Evolutionary conservation across 148 eudicot species (phyloP).

Genomic region (Cornus kousa): DNA sequence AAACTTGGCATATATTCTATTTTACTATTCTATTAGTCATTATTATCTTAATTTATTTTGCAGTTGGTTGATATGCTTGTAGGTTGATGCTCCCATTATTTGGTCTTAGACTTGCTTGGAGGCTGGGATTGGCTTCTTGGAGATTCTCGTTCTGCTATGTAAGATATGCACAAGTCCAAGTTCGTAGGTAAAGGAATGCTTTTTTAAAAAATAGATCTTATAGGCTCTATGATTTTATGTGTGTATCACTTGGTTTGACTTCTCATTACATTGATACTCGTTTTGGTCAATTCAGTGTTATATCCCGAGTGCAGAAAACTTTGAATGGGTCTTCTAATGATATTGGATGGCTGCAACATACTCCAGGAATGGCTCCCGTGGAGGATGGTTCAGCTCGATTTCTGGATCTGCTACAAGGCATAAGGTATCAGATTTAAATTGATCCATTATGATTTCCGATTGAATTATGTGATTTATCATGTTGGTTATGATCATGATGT

Average conservation of each 20-base stretch:
- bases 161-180: conserved; percentile 34
- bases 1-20: background rate
- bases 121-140: conserved; percentile 54
- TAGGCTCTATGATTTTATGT: background rate
- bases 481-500: too few relatives aligned
- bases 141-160: conserved; percentile 37
- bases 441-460: background rate
- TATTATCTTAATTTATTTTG: conserved; percentile 8
- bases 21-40: background rate
- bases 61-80: conserved; percentile 18
- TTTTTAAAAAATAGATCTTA: conserved; percentile 7
- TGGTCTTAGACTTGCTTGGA: conserved; percentile 42
- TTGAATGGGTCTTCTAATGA: conserved; percentile 80
- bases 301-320: conserved; percentile 54
- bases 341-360: conserved; percentile 83
- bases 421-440: conserved; percentile 45
- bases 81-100: conserved; percentile 67
- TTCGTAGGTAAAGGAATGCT: conserved; percentile 37
- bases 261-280: background rate
- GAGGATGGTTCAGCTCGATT: conserved; percentile 85
- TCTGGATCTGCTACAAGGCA: conserved; percentile 57
- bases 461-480: too few relatives aligned
- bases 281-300: conserved; percentile 36
- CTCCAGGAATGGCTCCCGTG: conserved; percentile 72
- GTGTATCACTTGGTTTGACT: background rate